Conservation (phyloP, 495 filamentous ascomycete species). For the Ascobolus immersus region DNA sequence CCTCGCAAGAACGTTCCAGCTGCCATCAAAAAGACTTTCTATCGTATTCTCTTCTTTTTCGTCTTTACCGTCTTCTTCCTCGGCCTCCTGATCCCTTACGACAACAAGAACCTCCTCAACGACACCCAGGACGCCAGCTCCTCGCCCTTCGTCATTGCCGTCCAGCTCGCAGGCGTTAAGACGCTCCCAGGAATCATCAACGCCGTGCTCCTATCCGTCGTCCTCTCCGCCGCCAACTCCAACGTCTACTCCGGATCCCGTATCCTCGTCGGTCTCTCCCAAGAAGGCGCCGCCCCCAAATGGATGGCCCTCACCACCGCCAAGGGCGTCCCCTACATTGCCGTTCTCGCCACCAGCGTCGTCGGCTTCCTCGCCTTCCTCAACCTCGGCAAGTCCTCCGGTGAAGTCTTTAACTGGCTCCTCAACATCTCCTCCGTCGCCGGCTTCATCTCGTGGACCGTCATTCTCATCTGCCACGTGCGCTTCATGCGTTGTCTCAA, state of each 20-base stretch:
- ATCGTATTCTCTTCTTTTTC: conserved; percentile 52
- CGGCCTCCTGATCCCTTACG: conserved; percentile 28
- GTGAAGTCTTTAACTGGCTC: conserved; percentile 23
- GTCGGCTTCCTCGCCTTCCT: conserved; percentile 44
- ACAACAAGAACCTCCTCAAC: conserved; percentile 23
- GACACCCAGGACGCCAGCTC: conserved; percentile 24
- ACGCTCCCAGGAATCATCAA: conserved; percentile 40
- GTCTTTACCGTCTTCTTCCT: conserved; percentile 50
- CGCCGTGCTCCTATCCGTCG: conserved; percentile 41
- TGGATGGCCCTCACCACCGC: conserved; percentile 37
- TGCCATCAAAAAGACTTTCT: conserved; percentile 50
- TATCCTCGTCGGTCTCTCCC: conserved; percentile 39
- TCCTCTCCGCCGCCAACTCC: conserved; percentile 41
- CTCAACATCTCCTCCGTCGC: conserved; percentile 29
- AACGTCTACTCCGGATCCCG: conserved; percentile 43
- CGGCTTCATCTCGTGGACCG: conserved; percentile 30
- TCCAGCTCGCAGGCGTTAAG: conserved; percentile 29
- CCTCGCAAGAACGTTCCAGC: conserved; percentile 41
- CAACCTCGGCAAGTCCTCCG: conserved; percentile 29
- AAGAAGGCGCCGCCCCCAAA: conserved; percentile 35
- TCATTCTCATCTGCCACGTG: conserved; percentile 23
- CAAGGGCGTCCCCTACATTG: conserved; percentile 37
- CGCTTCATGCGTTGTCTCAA: conserved; percentile 25
- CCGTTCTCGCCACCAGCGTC: conserved; percentile 34
- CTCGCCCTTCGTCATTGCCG: conserved; percentile 35